Evolutionary conservation across 805 yeast species (phyloP), one percentile per base, ranked within the genome.

Genomic region (Soucietia sequanensis): DNA sequence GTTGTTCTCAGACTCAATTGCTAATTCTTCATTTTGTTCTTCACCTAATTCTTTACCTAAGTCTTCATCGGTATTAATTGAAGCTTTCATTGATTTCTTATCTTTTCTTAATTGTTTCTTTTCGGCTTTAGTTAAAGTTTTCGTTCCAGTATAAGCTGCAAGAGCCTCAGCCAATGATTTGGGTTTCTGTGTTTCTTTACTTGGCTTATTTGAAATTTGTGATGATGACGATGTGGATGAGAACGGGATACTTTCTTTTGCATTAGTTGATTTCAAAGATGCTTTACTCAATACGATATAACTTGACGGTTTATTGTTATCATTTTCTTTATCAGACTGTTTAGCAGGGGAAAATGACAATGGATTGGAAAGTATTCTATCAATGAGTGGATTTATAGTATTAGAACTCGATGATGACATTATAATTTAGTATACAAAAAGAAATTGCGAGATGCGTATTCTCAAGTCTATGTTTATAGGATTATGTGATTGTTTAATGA

Each of bases 321-420:
- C 50, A 13, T 68, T 50, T 10, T 65, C 65, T 14, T 66, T 60
- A 51, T 77, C 84, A 5, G 79, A 75, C 35, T 61, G 62, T 43
- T 70, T 75, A 11, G 86, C 89, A 4, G 78, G 67, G 35, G 73
- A 78, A 57, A 86, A 87, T 19, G 67, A 68, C 33, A 82, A 54
- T 7, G 88, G 89, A 37, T 76, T 75, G 19, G 80, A 60, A 26
- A 81, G 63, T 36, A 81, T 68, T 47, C 84, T 67, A 47, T 80
- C 85, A 39, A 80, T 75, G 29, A 79, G 54, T n/a, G 86, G 85
- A 32, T 75, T 68, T 19, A 60, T 49, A 35, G 53, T 57, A 31
- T 52, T 62, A 32, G 58, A 52, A 29, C 12, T 12, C n/a, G 16
- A 16, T 21, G 23, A 21, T 21, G 23, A 11, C 8, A 9, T 21